phyloP scores from a whole-genome alignment of 1,284 basidiomycete genomes.

The Entoloma clypeatum region DNA sequence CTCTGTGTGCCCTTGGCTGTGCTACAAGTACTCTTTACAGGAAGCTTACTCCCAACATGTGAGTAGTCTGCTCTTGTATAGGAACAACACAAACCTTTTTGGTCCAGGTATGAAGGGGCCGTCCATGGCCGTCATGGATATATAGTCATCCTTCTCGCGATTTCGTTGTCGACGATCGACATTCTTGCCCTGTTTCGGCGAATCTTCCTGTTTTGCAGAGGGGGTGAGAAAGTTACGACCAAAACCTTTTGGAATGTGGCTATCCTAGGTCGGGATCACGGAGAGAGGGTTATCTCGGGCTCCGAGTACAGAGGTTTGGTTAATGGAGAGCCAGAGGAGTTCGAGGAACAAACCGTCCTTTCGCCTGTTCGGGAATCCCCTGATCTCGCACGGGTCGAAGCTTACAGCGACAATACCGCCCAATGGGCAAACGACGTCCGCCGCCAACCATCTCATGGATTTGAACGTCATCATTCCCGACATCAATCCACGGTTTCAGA shows the following conservation, averaged over 20 bases:
- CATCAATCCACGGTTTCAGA: slow-evolving; percentile 49
- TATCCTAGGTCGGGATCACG: slow-evolving; percentile 43
- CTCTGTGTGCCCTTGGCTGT: slow-evolving; percentile 53
- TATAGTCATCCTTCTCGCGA: slow-evolving; percentile 50
- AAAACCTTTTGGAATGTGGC: slow-evolving; percentile 53
- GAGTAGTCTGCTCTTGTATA: slow-evolving; percentile 30
- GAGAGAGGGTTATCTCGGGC: slow-evolving; percentile 17
- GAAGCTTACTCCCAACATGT: slow-evolving; percentile 79
- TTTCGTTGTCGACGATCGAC: slow-evolving; percentile 59
- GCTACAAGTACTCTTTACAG: slow-evolving; percentile 62
- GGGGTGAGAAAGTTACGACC: slow-evolving; percentile 42
- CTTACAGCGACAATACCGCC: slow-evolving; percentile 31
- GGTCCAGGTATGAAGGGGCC: slow-evolving; percentile 59
- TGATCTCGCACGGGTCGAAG: slow-evolving; percentile 25
- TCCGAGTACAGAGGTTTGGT: slow-evolving; percentile 55
- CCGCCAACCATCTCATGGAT: too few relatives aligned
- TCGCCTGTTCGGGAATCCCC: slow-evolving; percentile 28
- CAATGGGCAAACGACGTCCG: slow-evolving; percentile 47
- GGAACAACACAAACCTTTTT: slow-evolving; percentile 14
- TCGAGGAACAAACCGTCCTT: slow-evolving; percentile 33
- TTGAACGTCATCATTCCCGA: slow-evolving; percentile 32
- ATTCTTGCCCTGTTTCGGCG: slow-evolving; percentile 46
- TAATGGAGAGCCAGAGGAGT: slow-evolving; percentile 52
- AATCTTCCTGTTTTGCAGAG: slow-evolving; percentile 42
- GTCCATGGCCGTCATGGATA: slow-evolving; percentile 66